Conservation (phyloP, 805 yeast species). For the Saccharomyces cerevisiae region DNA sequence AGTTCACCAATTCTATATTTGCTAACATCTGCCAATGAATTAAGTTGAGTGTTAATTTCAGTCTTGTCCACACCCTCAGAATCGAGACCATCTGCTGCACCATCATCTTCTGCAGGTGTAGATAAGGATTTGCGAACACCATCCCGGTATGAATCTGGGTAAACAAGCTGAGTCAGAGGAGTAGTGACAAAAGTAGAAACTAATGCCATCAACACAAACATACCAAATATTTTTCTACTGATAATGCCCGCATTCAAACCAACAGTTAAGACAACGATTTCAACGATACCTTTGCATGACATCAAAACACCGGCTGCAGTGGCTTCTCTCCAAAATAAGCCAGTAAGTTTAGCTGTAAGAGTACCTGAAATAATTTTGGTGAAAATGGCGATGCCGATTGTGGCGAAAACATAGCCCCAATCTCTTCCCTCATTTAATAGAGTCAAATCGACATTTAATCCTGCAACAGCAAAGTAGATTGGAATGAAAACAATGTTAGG, state of each 20-base stretch:
- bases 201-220: slow-evolving; percentile 79
- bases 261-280: slow-evolving; percentile 66
- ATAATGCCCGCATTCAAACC: slow-evolving; percentile 69
- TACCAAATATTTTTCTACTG: slow-evolving; percentile 56
- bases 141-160: slow-evolving; percentile 56
- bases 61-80: neutral
- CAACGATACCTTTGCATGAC: slow-evolving; percentile 87
- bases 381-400: slow-evolving; percentile 56
- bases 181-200: slow-evolving; percentile 74
- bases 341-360: slow-evolving; percentile 52
- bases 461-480: slow-evolving; percentile 72
- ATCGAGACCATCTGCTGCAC: neutral
- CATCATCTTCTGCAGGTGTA: slow-evolving; percentile 6
- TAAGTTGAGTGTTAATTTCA: slow-evolving; percentile 1
- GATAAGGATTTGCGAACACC: slow-evolving; percentile 32
- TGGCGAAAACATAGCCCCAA: slow-evolving; percentile 71
- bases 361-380: slow-evolving; percentile 65
- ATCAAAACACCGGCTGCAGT: slow-evolving; percentile 69
- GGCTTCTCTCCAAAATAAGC: slow-evolving; percentile 65
- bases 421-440: slow-evolving; percentile 54
- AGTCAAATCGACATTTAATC: slow-evolving; percentile 62
- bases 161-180: slow-evolving; percentile 54
- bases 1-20: slow-evolving; percentile 14
- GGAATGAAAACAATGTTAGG: slow-evolving; percentile 68
- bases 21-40: slow-evolving; percentile 15